Base-by-base conservation (phyloP, 2,329 filamentous ascomycete species). In the Trematosphaeria pertusa region DNA sequence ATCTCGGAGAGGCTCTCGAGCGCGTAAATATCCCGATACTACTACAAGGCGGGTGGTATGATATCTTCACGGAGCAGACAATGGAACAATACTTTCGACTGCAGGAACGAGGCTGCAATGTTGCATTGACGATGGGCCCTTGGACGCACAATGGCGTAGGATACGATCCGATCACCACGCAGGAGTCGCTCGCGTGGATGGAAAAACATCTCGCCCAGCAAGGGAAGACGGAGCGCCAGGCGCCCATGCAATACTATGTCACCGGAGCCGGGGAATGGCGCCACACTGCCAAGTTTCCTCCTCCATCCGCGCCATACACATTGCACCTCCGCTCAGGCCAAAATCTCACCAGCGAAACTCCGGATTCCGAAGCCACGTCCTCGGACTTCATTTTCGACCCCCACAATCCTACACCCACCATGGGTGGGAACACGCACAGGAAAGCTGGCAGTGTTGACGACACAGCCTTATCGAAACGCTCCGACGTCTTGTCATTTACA, bases 211-310 rank as follows among this genome's bases (percentile, higher is more conserved):
- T 54, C 28, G 40, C 31, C 2, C 24, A 28, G 14, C 10, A 22
- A 14, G 17, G 3, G 15, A 15, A 42, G 26, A 24, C 4, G 2
- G 18, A 24, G 12, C 10, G 45, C 11, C 20, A 43, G 11, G 12
- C 31, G 5, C 11, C 40, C 2, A 37, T 57, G 2, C 32, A 57
- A 24, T 59, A 59, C 33, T 57, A 45, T 28, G 51, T 55, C 4
- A 57, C 56, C 22, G 51, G 56, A 3, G 51, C 45, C 10, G 15
- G 54, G n/a, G 45, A 52, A 33, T 59, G 56, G 56, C 36, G 46
- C 14, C 18, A 35, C 17, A 30, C 28, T 4, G 7, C 11, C 9
- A 35, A 41, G 17, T 60, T 31, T 10, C 52, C 56, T n/a, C 43
- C 55, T 9, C 32, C 22, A 2, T 50, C 52, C 1, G 17, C 5